Evolutionary conservation across 345 rosid genomes (phyloP), one percentile per base, ranked within the genome.

Genomic region (Cardamine chenopodiifolia): DNA sequence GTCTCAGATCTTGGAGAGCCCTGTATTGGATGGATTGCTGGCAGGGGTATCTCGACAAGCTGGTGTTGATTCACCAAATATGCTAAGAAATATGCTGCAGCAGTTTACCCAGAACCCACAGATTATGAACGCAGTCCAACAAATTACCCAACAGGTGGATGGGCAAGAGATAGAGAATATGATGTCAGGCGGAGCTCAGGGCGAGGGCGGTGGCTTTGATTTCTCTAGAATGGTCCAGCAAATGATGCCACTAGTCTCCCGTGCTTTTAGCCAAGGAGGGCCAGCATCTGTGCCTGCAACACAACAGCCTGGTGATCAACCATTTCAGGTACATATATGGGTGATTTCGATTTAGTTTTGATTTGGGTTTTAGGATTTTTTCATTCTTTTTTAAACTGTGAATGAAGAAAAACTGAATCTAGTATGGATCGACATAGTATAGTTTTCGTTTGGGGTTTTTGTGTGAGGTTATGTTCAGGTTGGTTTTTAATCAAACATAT

Each of bases 241-340:
- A 77, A 90, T 95, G 98, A 90, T 95, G 98, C 99, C 97, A 37
- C 80, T 89, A 53, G 97, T 95, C 68, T 89, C 98, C 32, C 96
- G 85, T 79, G 96, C 93, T 61, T 83, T 95, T 32, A 81, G 80
- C 32, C 80, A 75, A 67, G 91, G 87, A 29, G 71, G 81, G 39
- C 57, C 85, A 47, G 64, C 66, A 31, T 3, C n/a, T 65, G 32
- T 39, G 23, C 63, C 62, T 13, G 10, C 62, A 26, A 66, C 67
- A 47, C 87, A 64, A 32, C 73, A 87, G 67, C 69, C 79, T 45
- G 53, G n/a, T 52, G 82, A 76, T 74, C 82, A 28, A 35, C 72
- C 68, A 59, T 69, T 28, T 61, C 91, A 83, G 97, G 96, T 90
- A 68, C 35, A 15, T 45, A 25, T 48, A 13, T 8, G 17, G 20